Conservation (phyloP, 371 early-diverging fungal genomes). For the Choanephora cucurbitarum region DNA sequence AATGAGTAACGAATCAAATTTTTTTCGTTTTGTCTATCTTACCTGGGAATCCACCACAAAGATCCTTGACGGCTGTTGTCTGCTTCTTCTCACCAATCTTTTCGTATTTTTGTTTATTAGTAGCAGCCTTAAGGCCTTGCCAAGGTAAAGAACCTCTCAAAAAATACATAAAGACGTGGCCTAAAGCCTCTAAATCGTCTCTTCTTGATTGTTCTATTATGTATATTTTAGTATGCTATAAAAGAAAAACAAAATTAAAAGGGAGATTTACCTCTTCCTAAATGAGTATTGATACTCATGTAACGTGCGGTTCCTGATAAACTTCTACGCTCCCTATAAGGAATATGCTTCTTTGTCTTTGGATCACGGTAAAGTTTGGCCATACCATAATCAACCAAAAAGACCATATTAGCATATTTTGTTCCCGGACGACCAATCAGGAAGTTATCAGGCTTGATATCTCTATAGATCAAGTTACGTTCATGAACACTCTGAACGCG, state of each 20-base stretch:
- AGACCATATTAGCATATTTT: slow-evolving; percentile 59
- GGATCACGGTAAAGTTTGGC: slow-evolving; percentile 90
- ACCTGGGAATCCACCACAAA: slow-evolving; percentile 84
- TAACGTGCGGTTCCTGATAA: slow-evolving; percentile 96
- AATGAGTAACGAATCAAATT: not conserved
- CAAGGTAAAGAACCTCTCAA: slow-evolving; percentile 91
- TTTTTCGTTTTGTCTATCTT: slow-evolving; percentile 1
- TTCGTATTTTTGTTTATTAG: slow-evolving; percentile 94
- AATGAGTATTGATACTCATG: slow-evolving; percentile 95
- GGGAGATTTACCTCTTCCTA: slow-evolving; percentile 64
- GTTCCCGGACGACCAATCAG: slow-evolving; percentile 78
- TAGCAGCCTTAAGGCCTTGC: slow-evolving; percentile 93
- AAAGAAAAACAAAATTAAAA: not conserved
- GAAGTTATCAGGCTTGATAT: slow-evolving; percentile 99
- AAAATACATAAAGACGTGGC: slow-evolving; percentile 96
- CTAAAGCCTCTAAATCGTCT: slow-evolving; percentile 95
- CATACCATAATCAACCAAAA: slow-evolving; percentile 94
- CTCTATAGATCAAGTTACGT: slow-evolving; percentile 95
- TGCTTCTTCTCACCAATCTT: slow-evolving; percentile 93
- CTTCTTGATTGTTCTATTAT: slow-evolving; percentile 86
- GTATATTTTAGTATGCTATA: not conserved
- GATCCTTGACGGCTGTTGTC: slow-evolving; percentile 70
- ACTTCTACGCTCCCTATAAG: slow-evolving; percentile 85
- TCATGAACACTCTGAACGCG: slow-evolving; percentile 96
- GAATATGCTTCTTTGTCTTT: slow-evolving; percentile 88